Evolutionary conservation across 2,329 filamentous ascomycete species (phyloP).

Genomic region (Fusarium armeniacum): DNA sequence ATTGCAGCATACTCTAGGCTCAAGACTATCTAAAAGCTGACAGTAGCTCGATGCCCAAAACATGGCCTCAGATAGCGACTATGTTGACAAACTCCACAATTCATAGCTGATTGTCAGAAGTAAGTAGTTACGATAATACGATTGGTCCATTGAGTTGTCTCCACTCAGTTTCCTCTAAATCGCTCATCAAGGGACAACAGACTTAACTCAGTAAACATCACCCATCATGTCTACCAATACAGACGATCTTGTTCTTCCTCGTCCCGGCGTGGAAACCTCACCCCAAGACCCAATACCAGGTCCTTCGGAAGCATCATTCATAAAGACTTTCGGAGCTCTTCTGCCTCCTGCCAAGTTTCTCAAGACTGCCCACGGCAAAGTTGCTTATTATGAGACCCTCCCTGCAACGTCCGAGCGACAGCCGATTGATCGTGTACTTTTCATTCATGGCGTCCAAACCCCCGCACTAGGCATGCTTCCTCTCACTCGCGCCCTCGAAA

Average conservation of each 20-base stretch:
- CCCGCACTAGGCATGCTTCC: constrained; percentile 63
- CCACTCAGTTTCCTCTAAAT: neutral
- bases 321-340: constrained; percentile 55
- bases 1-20: too few species aligned
- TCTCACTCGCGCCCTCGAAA: constrained; percentile 55
- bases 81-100: neutral
- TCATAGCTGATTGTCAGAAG: neutral
- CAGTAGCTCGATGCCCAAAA: too few species aligned
- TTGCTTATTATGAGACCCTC: constrained; percentile 57
- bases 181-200: neutral
- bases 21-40: too few species aligned
- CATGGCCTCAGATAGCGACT: too few species aligned
- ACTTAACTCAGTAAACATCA: neutral
- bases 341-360: constrained; percentile 57
- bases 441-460: constrained; percentile 67
- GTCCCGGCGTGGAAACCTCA: neutral
- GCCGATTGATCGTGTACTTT: constrained; percentile 53
- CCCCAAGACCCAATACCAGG: constrained; percentile 49
- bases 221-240: neutral
- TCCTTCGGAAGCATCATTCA: constrained; percentile 56
- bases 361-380: constrained; percentile 51
- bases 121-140: neutral
- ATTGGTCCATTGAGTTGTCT: neutral
- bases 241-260: constrained; percentile 15
- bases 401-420: constrained; percentile 16